These are phyloP conservation scores for Tulasnella sp. DNA, from an alignment of 768 basidiomycete genomes.

Conservation along the genomic window DNA sequence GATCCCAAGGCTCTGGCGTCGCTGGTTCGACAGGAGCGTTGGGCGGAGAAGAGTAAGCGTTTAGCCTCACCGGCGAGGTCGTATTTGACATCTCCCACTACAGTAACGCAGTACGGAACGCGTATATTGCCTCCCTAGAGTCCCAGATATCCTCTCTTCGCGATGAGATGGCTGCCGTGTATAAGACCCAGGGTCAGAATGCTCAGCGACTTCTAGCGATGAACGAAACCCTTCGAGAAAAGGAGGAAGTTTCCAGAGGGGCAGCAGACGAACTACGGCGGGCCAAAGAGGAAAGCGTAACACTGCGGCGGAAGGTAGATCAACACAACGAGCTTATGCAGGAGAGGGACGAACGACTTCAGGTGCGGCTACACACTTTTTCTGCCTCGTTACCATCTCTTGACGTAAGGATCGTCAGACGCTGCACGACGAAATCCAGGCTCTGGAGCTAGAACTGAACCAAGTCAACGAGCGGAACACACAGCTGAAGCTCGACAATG, in stretches of 20 bases:
- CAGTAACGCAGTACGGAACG: conserved; percentile 74
- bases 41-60: conserved; percentile 60
- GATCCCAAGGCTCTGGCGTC: conserved; percentile 27
- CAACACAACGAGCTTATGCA: conserved; percentile 75
- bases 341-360: conserved; percentile 79
- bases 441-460: conserved; percentile 79
- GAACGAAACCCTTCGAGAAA: conserved; percentile 89
- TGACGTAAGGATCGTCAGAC: conserved; percentile 38
- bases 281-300: conserved; percentile 58
- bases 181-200: conserved; percentile 94
- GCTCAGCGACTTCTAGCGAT: conserved; percentile 84
- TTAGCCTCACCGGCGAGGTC: background rate
- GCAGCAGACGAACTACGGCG: conserved; percentile 72
- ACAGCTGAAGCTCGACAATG: conserved; percentile 84
- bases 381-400: background rate
- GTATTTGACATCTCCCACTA: conserved; percentile 6
- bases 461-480: conserved; percentile 82
- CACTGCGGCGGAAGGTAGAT: conserved; percentile 61
- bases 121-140: conserved; percentile 85
- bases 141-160: conserved; percentile 85
- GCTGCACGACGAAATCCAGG: conserved; percentile 88
- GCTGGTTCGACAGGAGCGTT: conserved; percentile 22
- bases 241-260: conserved; percentile 74
- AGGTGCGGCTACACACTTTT: conserved; percentile 38
- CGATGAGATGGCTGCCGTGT: conserved; percentile 85